Evolutionary conservation across 768 basidiomycete species (phyloP), one percentile per base, ranked within the genome.

Genomic region (Collybiopsis luxurians): DNA sequence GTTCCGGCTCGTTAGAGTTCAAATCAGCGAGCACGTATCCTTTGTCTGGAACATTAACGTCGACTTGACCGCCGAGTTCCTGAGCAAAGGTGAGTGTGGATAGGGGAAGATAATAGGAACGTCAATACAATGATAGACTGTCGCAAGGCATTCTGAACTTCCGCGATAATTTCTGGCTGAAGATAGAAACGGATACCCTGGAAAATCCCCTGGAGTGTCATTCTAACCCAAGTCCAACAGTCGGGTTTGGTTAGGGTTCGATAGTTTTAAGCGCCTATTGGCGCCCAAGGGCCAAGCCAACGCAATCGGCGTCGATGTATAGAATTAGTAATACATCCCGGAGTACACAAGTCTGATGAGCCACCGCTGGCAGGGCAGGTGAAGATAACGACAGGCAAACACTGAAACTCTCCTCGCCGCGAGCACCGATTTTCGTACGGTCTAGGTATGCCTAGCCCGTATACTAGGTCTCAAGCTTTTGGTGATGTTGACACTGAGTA

Each of bases 101-200:
- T 3, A 21, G 34, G 44, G 26, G 17, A 15, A 47, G 30, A 53
- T 13, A 39, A 43, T 42, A 34, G 27, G 50, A 30, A 63, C 79
- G 38, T 55, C 3, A 51, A 11, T 39, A 90, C 89, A 0, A 87
- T 83, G 51, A 91, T 88, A 13, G 80, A 86, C 67, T 90, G 87
- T 64, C 84, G 86, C 28, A 91, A 69, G 59, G 90, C 86, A 17
- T 85, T 84, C 62, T 88, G 86, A 21, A 83, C 75, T 61, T 86
- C 83, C 56, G 85, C 77, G 3, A 82, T 70, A 9, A 92, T 75
- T 67, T 92, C 89, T 64, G 89, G 90, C 66, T 92, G 90, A 19
- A 92, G 81, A 68, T 92, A 92, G 66, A 92, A 92, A 65, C 92
- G 92, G 77, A 90, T 71, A 2, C 89, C 89, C 67, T 89, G 87